A percentile compares a stretch with the other conserved stretches of the same genome.
These are phyloP conservation scores for Willaertia magna DNA, from an alignment of 208 protist species.

Conservation along the genomic window DNA sequence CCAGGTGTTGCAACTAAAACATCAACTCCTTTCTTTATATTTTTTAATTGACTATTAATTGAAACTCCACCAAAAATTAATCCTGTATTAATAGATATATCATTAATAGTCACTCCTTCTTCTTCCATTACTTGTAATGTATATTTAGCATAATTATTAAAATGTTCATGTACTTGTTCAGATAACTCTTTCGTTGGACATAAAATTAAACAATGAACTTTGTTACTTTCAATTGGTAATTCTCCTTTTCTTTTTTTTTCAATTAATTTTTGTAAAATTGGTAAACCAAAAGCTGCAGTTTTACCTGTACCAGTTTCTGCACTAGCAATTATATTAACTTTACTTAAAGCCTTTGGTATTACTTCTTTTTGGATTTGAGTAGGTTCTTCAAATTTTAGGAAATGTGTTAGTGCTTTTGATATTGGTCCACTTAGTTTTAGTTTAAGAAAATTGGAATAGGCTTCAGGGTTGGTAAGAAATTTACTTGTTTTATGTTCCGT, in stretches of 20 bases:
- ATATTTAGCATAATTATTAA: constrained; percentile 67
- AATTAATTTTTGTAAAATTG: not conserved
- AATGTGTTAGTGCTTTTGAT: not conserved
- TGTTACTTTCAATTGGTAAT: no score
- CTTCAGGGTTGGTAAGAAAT: no score
- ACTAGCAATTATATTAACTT: not conserved
- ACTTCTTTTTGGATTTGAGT: not conserved
- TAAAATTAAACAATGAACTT: constrained; percentile 68
- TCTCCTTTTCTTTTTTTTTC: not conserved
- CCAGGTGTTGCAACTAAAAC: constrained; percentile 77
- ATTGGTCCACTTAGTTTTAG: not conserved
- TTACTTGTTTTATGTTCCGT: no score
- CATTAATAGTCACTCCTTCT: constrained; percentile 36
- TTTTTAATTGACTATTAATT: not conserved
- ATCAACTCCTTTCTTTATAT: constrained; percentile 60
- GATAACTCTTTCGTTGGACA: constrained; percentile 96
- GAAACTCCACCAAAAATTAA: not conserved
- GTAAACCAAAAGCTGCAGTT: not conserved
- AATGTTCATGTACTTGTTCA: constrained; percentile 91
- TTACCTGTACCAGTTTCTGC: constrained; percentile 11
- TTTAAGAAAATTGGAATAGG: not conserved
- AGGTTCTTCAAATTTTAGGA: not conserved
- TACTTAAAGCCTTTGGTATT: not conserved
- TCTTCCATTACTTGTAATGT: constrained; percentile 49
- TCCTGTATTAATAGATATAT: not conserved